Evolutionary conservation across 768 basidiomycete genomes (phyloP), one percentile per base, ranked within the genome.

Genomic region (Rhizopogon roseolus): DNA sequence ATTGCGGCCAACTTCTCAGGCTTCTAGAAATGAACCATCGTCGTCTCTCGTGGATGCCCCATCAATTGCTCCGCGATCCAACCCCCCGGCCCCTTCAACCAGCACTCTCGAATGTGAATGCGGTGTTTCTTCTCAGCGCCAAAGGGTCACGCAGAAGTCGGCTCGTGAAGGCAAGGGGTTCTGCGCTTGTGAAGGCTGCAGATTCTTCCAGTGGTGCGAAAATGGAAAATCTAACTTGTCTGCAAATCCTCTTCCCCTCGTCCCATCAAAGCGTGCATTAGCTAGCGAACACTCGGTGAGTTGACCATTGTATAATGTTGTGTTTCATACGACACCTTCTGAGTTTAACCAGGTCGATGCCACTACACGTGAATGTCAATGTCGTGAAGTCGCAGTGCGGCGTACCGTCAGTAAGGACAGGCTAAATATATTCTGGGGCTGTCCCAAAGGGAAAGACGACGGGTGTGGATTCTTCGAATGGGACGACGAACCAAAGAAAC

Each of bases 391-490:
- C 34, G 81, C 86, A 1, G 72, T 76, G 13, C 75, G 72, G 29
- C 67, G 72, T 27, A 81, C 78, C 1, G 82, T 81, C 16, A 66
- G 64, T n/a, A 89, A 85, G 60, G 85, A 86, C 39, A 81, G 80
- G 5, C 60, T 69, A 0, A 96, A 93, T 64, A 59, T 66, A 19
- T 97, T 93, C 68, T 93, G 88, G 85, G 81, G 65, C 50, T 98
- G 96, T 65, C 71, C 77, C 0, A 87, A 86, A 54, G 68, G 70
- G 34, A 74, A 72, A 52, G 73, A 68, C 17, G 81, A 75, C 8
- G 70, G 73, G 19, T 97, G 95, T 66, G 59, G 62, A 3, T 94
- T 84, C 73, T 98, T 92, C 61, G 84, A 88, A 55, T 88, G 87
- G 85, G 81, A 81, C 45, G 78, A 82, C 34, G 80, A 79, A 46